Conservation (phyloP, 78 protist species). For the Anaeramoeba ignava region DNA sequence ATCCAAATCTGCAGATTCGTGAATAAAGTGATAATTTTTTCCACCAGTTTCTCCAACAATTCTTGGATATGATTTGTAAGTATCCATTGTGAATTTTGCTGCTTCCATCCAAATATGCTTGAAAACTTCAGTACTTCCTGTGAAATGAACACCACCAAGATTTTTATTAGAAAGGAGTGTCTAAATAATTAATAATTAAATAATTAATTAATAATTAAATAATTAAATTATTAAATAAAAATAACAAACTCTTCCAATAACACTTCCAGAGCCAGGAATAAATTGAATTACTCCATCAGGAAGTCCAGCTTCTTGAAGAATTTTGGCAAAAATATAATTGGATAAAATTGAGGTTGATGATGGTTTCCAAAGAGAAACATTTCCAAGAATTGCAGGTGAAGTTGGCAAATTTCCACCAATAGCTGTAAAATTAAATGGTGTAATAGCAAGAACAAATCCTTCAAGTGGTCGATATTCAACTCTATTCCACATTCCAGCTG, state of each 20-base stretch:
- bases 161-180: conserved; percentile 19
- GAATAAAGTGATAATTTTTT: conserved; percentile 80
- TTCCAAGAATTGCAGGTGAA: conserved; percentile 89
- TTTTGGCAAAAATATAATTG: conserved; percentile 53
- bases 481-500: conserved; percentile 61
- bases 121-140: conserved; percentile 76
- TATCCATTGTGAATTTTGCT: conserved; percentile 30
- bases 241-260: too few species aligned
- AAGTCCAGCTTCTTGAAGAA: conserved; percentile 79
- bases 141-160: conserved; percentile 75
- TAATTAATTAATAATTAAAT: conserved; percentile 61
- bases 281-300: conserved; percentile 79
- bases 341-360: conserved; percentile 51
- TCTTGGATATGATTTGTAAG: conserved; percentile 64
- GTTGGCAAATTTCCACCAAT: conserved; percentile 75
- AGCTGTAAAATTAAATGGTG: conserved; percentile 91
- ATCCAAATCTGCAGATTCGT: conserved; percentile 41
- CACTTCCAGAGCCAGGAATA: conserved; percentile 24
- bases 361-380: conserved; percentile 81
- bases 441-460: conserved; percentile 75
- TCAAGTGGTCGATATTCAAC: conserved; percentile 72
- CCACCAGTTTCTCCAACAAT: conserved; percentile 91
- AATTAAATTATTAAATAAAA: too few species aligned
- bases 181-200: too few species aligned
- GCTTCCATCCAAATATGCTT: conserved; percentile 34